Evolutionary conservation across 2,329 filamentous ascomycete genomes (phyloP).

Genomic region (Aspergillus thermomutatus): DNA sequence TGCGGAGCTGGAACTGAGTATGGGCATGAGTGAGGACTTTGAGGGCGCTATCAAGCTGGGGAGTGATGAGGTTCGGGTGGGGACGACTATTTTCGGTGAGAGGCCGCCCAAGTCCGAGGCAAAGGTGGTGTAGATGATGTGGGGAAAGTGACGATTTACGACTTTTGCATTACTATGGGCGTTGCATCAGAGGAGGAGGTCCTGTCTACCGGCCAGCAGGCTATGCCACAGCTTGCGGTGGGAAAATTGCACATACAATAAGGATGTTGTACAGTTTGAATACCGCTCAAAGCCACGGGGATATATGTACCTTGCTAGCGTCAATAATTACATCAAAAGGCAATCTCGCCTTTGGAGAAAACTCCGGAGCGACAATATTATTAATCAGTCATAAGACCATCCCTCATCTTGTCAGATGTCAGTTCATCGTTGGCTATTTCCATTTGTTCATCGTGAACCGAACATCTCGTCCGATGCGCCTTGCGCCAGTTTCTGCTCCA

Average conservation of each 20-base stretch:
- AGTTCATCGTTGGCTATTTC: neutral
- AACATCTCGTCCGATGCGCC: constrained; percentile 32
- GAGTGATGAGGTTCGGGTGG: constrained; percentile 84
- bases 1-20: constrained; percentile 77
- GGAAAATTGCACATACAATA: neutral
- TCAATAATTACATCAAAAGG: neutral
- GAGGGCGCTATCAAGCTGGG: constrained; percentile 81
- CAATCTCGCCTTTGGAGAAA: neutral
- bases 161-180: constrained; percentile 3
- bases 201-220: neutral
- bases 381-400: neutral
- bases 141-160: constrained; percentile 16
- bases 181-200: neutral
- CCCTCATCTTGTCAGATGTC: neutral
- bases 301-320: neutral
- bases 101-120: constrained; percentile 77
- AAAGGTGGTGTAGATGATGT: constrained; percentile 51
- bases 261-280: neutral
- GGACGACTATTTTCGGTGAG: constrained; percentile 89
- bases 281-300: neutral
- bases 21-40: constrained; percentile 98
- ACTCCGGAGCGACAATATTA: neutral
- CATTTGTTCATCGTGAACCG: constrained; percentile 1
- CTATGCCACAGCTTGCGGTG: neutral
- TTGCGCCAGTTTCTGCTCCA: constrained; percentile 76